These are phyloP conservation scores for Fusarium pseudoanthophilum DNA, from an alignment of 2,329 filamentous ascomycete species.

Conservation along the genomic window DNA sequence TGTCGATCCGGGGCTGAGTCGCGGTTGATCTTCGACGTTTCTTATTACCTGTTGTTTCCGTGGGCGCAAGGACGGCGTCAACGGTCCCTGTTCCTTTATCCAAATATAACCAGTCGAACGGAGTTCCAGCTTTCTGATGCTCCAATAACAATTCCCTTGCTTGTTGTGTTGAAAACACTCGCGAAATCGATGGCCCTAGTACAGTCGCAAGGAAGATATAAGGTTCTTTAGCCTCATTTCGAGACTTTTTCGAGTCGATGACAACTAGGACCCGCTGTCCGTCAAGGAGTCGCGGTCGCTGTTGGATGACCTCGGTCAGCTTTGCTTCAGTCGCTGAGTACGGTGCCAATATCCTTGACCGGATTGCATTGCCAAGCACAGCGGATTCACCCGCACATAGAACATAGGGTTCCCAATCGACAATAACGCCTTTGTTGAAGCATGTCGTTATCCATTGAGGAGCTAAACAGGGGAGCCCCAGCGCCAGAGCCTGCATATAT, in stretches of 20 bases:
- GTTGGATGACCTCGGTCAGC: slow-evolving; percentile 66
- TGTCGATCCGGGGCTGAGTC: slow-evolving; percentile 53
- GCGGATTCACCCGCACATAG: slow-evolving; percentile 85
- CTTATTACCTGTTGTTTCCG: slow-evolving; percentile 48
- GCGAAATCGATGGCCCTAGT: slow-evolving; percentile 76
- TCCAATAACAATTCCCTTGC: slow-evolving; percentile 69
- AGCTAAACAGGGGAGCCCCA: slow-evolving; percentile 87
- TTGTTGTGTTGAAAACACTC: slow-evolving; percentile 72
- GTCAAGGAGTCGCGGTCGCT: slow-evolving; percentile 71
- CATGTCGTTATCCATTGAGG: slow-evolving; percentile 84
- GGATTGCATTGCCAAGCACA: slow-evolving; percentile 79
- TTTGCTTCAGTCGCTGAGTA: slow-evolving; percentile 69
- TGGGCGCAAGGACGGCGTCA: slow-evolving; percentile 57
- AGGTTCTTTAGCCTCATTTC: slow-evolving; percentile 72
- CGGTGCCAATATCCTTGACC: slow-evolving; percentile 74
- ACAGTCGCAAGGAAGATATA: slow-evolving; percentile 85
- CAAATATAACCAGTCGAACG: slow-evolving; percentile 83
- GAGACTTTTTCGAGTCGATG: slow-evolving; percentile 65
- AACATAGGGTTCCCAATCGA: slow-evolving; percentile 84
- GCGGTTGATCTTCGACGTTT: slow-evolving; percentile 52
- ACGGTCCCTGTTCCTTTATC: slow-evolving; percentile 71
- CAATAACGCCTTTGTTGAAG: slow-evolving; percentile 65
- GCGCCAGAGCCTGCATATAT: slow-evolving; percentile 92
- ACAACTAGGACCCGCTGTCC: slow-evolving; percentile 78
- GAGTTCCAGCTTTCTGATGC: slow-evolving; percentile 56